Percentiles rank a stretch among this genome's conserved stretches.
phyloP scores from a whole-genome alignment of 2,329 filamentous ascomycete species.

The Didymosphaeria variabile region DNA sequence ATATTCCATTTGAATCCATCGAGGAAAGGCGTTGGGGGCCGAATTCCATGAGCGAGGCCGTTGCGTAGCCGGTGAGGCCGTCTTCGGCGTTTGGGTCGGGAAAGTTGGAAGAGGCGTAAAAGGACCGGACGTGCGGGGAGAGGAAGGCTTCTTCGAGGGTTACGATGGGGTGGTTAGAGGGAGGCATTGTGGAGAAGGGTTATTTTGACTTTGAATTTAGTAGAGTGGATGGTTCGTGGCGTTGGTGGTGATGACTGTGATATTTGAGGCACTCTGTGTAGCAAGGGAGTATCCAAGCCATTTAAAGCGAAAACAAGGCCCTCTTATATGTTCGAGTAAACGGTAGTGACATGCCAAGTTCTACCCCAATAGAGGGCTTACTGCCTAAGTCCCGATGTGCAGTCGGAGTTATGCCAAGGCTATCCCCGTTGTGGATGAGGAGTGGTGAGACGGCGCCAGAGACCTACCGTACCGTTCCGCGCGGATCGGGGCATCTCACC shows the following conservation, averaged over 20 bases:
- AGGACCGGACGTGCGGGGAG: slow-evolving; percentile 1
- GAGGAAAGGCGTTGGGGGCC: slow-evolving; percentile 5
- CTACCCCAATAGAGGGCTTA: background rate
- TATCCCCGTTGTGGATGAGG: background rate
- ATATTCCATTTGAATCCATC: slow-evolving; percentile 10
- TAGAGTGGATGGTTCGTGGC: background rate
- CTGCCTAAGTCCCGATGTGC: slow-evolving; percentile 1
- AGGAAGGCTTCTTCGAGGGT: slow-evolving; percentile 19
- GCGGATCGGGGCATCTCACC: background rate
- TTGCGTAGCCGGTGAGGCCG: slow-evolving; percentile 8
- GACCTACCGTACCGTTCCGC: background rate
- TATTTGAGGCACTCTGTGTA: background rate
- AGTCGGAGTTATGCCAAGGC: slow-evolving; percentile 2
- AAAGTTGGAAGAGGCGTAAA: background rate
- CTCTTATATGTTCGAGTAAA: background rate
- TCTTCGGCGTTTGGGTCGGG: slow-evolving; percentile 4
- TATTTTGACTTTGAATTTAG: background rate
- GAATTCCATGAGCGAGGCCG: background rate
- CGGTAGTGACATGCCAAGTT: background rate
- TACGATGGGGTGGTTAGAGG: slow-evolving; percentile 7
- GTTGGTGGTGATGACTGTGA: background rate
- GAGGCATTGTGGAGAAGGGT: background rate
- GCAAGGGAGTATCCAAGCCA: background rate
- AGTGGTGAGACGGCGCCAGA: background rate
- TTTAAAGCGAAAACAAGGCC: background rate